Percentiles rank a stretch among this genome's conserved stretches.
phyloP scores from a whole-genome alignment of 2,329 filamentous ascomycete genomes.

The Trichoderma lentiforme region DNA sequence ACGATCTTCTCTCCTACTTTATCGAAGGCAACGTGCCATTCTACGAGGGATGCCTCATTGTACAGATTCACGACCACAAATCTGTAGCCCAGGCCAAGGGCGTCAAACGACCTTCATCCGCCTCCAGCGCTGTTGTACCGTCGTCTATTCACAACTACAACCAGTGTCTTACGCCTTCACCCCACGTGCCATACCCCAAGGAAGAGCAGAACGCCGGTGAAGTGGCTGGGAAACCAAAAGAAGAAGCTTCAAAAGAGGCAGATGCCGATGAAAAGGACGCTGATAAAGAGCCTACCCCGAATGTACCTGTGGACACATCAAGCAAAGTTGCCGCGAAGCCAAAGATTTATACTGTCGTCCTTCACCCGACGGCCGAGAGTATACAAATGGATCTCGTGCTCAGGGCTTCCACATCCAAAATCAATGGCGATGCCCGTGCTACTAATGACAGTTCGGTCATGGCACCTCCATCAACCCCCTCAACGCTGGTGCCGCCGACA shows the following conservation, averaged over 20 bases:
- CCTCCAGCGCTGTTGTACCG: conserved; percentile 60
- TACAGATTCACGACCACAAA: conserved; percentile 88
- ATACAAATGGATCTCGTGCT: conserved; percentile 72
- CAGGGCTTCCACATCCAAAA: conserved; percentile 67
- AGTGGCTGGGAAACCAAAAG: conserved; percentile 31
- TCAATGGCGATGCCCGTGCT: conserved; percentile 34
- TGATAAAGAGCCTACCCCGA: conserved; percentile 52
- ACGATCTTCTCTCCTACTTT: conserved; percentile 82
- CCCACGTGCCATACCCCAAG: conserved; percentile 72
- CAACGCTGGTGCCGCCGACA: conserved; percentile 57
- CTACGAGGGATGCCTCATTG: conserved; percentile 93
- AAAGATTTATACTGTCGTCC: conserved; percentile 71
- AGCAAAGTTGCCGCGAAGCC: conserved; percentile 47
- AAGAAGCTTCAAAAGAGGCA: conserved; percentile 32
- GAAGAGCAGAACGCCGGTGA: conserved; percentile 43
- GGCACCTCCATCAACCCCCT: conserved; percentile 65
- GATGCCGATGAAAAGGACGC: conserved; percentile 46
- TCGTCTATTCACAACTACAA: conserved; percentile 94
- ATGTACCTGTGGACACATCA: conserved; percentile 44
- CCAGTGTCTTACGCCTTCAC: conserved; percentile 83
- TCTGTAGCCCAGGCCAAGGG: conserved; percentile 58
- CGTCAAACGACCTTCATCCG: conserved; percentile 46
- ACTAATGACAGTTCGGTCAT: conserved; percentile 39
- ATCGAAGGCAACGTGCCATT: conserved; percentile 69
- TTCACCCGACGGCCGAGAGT: conserved; percentile 78